Evolutionary conservation across 2,329 filamentous ascomycete species (phyloP).

Genomic region (Atkinsonella texensis): DNA sequence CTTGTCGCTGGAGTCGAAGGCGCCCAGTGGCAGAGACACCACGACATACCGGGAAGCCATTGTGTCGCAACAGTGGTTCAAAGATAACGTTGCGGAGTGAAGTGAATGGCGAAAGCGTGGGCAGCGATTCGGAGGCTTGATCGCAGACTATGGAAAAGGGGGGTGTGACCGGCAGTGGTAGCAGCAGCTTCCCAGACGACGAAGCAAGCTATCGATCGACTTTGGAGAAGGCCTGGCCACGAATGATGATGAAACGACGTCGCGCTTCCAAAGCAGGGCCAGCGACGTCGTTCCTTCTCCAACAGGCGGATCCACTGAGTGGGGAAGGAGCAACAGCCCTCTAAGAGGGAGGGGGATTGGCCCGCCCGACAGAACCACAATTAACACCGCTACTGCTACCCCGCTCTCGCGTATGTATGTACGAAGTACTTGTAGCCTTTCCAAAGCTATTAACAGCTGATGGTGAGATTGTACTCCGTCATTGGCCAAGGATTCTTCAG

Average conservation of each 20-base stretch:
- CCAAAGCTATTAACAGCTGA: no score
- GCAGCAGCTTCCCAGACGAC: background rate
- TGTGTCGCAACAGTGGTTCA: conserved; percentile 4
- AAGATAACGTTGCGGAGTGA: background rate
- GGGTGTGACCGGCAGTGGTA: background rate
- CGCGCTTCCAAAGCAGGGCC: background rate
- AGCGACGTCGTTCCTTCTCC: conserved; percentile 1
- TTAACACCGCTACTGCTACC: background rate
- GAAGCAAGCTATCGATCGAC: background rate
- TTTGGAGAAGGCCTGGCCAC: background rate
- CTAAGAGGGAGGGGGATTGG: no score
- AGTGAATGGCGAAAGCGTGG: no score
- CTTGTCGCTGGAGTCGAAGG: conserved; percentile 66
- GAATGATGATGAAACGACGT: background rate
- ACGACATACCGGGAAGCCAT: conserved; percentile 65
- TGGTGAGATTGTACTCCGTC: no score
- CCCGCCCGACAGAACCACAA: background rate
- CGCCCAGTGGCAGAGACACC: conserved; percentile 79
- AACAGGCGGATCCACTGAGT: background rate
- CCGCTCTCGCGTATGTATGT: no score
- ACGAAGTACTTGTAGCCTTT: no score
- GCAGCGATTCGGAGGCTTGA: no score
- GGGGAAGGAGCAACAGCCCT: background rate
- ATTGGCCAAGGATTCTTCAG: no score
- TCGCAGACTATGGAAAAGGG: background rate